Evolutionary conservation across 2,329 filamentous ascomycete genomes (phyloP), one percentile per base, ranked within the genome.

Genomic region (Septoria linicola): DNA sequence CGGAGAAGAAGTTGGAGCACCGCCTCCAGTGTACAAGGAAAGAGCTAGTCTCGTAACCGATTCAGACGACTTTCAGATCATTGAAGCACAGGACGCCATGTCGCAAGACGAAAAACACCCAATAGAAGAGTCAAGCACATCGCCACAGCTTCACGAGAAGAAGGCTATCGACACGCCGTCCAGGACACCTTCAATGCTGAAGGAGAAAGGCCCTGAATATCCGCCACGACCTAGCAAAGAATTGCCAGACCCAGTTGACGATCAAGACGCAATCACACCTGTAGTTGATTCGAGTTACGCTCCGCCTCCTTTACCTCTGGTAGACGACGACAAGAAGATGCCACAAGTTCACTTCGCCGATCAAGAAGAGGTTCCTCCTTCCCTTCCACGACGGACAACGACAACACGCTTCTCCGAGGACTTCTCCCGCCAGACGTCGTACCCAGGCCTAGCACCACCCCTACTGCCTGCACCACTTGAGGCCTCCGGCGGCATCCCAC

Each of bases 21-120:
- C 51, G 25, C 51, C 51, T 17, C 51, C 51, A 39, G 34, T 36
- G 4, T 54, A 54, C 39, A 39, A 47, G 25, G 51, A 50, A 21
- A 41, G 34, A 39, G 44, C 35, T 11, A 51, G 30, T 21, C 42
- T 35, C 20, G 32, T 42, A 7, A 31, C 36, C 30, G 41, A 51
- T 36, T 42, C 46, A 43, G 47, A 54, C 39, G 47, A 51, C 21
- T 51, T 51, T 23, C 47, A 54, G 10, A 40, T 51, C 4, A 43
- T 54, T 32, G 51, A 54, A 30, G 47, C 41, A 17, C 47, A 17
- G 42, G 47, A 43, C 20, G 44, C 25, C 14, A n/a, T 20, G 4
- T 36, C 51, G 13, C 21, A 47, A 10, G 40, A 45, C 41, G 45
- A 49, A 14, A 45, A 49, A 20, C 16, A 10, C n/a, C 35, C 41